Percentiles rank a stretch among this genome's conserved stretches.
Conservation (phyloP, 129 eudicot species). For the Silybum marianum region DNA sequence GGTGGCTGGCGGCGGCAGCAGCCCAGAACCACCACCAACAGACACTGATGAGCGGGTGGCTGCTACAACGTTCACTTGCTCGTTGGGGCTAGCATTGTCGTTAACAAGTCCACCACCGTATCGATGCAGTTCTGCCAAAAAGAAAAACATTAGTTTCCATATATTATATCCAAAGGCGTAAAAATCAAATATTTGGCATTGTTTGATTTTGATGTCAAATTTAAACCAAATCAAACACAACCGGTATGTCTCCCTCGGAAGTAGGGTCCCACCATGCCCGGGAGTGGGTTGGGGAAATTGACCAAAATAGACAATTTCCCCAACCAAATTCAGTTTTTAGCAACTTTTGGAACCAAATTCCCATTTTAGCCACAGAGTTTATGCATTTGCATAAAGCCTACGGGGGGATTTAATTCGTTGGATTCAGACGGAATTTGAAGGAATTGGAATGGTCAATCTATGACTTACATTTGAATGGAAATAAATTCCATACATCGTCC, state of each 20-base stretch:
- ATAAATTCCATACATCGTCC: no score
- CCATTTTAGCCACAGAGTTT: no score
- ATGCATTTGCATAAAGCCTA: no score
- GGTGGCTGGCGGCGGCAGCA: slow-evolving; percentile 34
- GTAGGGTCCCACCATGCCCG: background rate
- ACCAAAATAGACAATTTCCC: no score
- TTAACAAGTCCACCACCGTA: slow-evolving; percentile 64
- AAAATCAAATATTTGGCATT: background rate
- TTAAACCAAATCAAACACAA: background rate
- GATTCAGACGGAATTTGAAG: background rate
- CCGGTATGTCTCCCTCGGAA: background rate
- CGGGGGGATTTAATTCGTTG: background rate
- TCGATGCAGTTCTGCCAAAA: slow-evolving; percentile 63
- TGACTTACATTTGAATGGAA: no score
- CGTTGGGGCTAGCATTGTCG: slow-evolving; percentile 38
- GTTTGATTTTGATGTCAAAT: background rate
- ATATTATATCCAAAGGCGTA: background rate
- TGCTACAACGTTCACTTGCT: slow-evolving; percentile 46
- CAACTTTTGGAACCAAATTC: no score
- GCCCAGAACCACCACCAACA: slow-evolving; percentile 56
- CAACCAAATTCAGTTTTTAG: no score
- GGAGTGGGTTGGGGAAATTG: background rate
- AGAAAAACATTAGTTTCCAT: slow-evolving; percentile 17
- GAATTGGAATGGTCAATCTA: background rate
- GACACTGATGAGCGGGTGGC: slow-evolving; percentile 41